Base-by-base conservation (phyloP, 441 rosid genomes). In the Geranium incanum region DNA sequence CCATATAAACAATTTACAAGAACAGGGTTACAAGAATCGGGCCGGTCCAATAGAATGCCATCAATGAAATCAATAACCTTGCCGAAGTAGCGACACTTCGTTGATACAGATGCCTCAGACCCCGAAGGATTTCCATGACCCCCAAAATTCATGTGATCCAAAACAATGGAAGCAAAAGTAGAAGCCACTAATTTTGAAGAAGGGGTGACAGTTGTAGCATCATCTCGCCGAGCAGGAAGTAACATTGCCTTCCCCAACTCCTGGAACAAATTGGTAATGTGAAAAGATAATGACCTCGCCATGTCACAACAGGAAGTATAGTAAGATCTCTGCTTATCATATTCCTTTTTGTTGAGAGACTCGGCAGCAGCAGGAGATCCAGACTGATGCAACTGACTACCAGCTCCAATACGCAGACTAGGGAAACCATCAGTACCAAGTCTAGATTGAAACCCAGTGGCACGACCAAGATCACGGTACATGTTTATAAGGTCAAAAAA, bases 171-270 rank as follows among this genome's bases (percentile, higher is more conserved):
- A 67, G 99, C 97, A 82, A 92, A 86, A 75, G 78, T 81, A 73
- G 88, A 81, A 59, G 98, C 96, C 81, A 89, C 97, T 74, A 82
- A 84, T 80, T 89, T 95, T n/a, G 99, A 88, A 36, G 96, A 75
- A n/a, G 94, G 84, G 76, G 99, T 85, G 52, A 87, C 90, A 86
- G 84, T 93, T 48, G 89, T 80, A 13, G 91, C 83, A 75, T 95
- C 99, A 71, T 93, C 99, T 69, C 99, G 97, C 57, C 96, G 97
- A 75, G 99, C 88, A 74, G 96, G 98, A 83, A 87, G 91, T 70
- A 91, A 75, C 98, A 95, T 92, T 72, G 86, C 90, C 82, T 95
- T 95, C 71, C 99, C 98, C 81, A 95, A 78, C 89, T 95, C 99
- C 74, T 91, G 99, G 85, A 91, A 91, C 86, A 95, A 77, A 84